phyloP scores from a whole-genome alignment of 352 stramenopile genomes.

The Globisporangium spiculum region DNA sequence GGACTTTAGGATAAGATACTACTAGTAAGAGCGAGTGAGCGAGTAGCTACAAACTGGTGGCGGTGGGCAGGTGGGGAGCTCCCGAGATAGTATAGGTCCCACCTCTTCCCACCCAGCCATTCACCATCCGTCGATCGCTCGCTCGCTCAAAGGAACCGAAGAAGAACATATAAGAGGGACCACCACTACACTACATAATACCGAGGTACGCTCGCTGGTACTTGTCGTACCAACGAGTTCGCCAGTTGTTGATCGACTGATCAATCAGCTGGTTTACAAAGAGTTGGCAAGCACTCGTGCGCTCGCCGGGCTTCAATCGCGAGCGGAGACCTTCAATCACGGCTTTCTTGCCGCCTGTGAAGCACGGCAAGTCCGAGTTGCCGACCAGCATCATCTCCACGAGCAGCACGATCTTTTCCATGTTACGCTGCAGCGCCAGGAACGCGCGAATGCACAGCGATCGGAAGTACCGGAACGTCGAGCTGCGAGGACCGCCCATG shows the following conservation, averaged over 20 bases:
- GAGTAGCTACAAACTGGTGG: not conserved
- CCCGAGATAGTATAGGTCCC: not conserved
- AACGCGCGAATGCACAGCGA: conserved; percentile 96
- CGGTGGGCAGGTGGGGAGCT: not conserved
- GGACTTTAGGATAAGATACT: not conserved
- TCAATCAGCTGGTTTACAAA: conserved; percentile 88
- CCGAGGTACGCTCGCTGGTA: conserved; percentile 88
- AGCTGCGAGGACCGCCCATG: conserved; percentile 91
- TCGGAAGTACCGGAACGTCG: conserved; percentile 93
- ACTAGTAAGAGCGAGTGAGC: not conserved
- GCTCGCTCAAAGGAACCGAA: not conserved
- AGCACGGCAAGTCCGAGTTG: conserved; percentile 84
- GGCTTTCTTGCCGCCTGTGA: conserved; percentile 75
- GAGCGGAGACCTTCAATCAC: conserved; percentile 76
- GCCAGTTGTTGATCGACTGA: conserved; percentile 87
- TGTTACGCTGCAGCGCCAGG: conserved; percentile 91
- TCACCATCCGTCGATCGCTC: not conserved
- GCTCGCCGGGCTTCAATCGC: conserved; percentile 74
- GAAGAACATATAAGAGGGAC: not conserved
- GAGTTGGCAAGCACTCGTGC: conserved; percentile 76
- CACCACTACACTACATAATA: conserved; percentile 54
- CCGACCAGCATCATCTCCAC: conserved; percentile 95
- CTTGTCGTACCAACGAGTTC: conserved; percentile 89
- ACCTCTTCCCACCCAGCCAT: not conserved
- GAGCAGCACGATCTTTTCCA: conserved; percentile 94